These are phyloP conservation scores for Bjerkandera adusta DNA, from an alignment of 1,284 basidiomycete species.

Conservation along the genomic window DNA sequence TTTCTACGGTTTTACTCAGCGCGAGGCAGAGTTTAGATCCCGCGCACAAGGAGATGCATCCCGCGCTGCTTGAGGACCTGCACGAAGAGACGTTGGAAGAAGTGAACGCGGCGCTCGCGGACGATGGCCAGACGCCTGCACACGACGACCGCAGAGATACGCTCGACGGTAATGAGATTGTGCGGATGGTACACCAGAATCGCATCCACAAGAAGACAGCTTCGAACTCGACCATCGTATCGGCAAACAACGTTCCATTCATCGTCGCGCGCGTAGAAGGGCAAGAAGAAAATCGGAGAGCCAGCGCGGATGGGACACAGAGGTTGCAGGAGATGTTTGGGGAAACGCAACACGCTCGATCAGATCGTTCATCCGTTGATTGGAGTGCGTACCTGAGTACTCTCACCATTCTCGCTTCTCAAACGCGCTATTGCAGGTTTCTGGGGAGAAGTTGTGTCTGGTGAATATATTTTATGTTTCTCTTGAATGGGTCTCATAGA, in stretches of 20 bases:
- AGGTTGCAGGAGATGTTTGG: constrained; percentile 71
- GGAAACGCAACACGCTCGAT: constrained; percentile 40
- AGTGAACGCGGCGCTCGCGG: constrained; percentile 1
- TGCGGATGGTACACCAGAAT: constrained; percentile 19
- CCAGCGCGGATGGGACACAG: constrained; percentile 61
- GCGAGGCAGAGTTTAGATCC: constrained; percentile 31
- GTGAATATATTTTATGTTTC: constrained; percentile 34
- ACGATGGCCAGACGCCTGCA: constrained; percentile 17
- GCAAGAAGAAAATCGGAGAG: constrained; percentile 37
- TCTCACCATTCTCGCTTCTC: not conserved
- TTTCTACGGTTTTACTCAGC: constrained; percentile 55
- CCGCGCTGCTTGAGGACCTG: constrained; percentile 13
- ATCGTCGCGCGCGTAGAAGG: constrained; percentile 48
- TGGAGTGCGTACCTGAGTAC: constrained; percentile 60
- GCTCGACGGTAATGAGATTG: constrained; percentile 19
- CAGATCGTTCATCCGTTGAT: too few relatives aligned
- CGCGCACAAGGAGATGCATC: constrained; percentile 19
- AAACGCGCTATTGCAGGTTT: constrained; percentile 65
- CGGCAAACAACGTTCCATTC: constrained; percentile 48
- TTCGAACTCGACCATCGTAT: constrained; percentile 60
- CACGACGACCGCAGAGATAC: constrained; percentile 27
- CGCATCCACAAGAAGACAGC: constrained; percentile 55
- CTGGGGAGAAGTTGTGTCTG: constrained; percentile 94
- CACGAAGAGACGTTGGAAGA: constrained; percentile 16
- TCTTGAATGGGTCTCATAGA: not conserved